Conservation (phyloP, 108 stramenopile species). For the Cyclotella baltica region DNA sequence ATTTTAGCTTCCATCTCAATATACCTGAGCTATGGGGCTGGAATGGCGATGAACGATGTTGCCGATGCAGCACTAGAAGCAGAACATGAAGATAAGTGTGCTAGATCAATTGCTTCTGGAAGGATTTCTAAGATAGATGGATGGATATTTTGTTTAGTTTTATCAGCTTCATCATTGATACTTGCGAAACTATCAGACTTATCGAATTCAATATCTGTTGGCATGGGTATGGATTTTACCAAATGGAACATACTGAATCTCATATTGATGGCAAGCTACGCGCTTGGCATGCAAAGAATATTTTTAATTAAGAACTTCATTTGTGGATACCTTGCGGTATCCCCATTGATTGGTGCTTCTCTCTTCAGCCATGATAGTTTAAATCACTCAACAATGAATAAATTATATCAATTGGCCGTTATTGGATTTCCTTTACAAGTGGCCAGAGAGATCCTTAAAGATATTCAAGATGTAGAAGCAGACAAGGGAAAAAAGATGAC, state of each 20-base stretch:
- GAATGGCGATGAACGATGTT: conserved; percentile 53
- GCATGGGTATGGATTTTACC: conserved; percentile 1
- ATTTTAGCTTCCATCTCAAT: conserved; percentile 29
- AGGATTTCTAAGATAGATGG: conserved; percentile 15
- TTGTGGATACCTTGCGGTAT: conserved; percentile 42
- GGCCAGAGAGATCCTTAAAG: conserved; percentile 47
- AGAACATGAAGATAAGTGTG: conserved; percentile 15
- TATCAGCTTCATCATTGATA: conserved; percentile 9
- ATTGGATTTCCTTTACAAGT: conserved; percentile 40
- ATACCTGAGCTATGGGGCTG: conserved; percentile 44
- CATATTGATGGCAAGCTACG: conserved; percentile 36
- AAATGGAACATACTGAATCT: conserved; percentile 46
- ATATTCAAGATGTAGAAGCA: conserved; percentile 53
- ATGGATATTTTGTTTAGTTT: conserved; percentile 19
- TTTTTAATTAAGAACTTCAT: conserved; percentile 50
- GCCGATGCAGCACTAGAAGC: conserved; percentile 24
- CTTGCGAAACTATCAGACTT: conserved; percentile 2
- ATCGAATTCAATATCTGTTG: too few relatives aligned
- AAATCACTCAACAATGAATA: background rate
- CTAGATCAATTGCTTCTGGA: conserved; percentile 21
- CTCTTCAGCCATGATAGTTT: conserved; percentile 7
- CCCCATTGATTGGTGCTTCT: conserved; percentile 42
- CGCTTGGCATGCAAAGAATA: conserved; percentile 38
- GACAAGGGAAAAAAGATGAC: conserved; percentile 39
- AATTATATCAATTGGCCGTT: conserved; percentile 26